Percentiles rank a stretch among this genome's conserved stretches.
Conservation (phyloP, 345 rosid genomes). For the Psidium guajava region DNA sequence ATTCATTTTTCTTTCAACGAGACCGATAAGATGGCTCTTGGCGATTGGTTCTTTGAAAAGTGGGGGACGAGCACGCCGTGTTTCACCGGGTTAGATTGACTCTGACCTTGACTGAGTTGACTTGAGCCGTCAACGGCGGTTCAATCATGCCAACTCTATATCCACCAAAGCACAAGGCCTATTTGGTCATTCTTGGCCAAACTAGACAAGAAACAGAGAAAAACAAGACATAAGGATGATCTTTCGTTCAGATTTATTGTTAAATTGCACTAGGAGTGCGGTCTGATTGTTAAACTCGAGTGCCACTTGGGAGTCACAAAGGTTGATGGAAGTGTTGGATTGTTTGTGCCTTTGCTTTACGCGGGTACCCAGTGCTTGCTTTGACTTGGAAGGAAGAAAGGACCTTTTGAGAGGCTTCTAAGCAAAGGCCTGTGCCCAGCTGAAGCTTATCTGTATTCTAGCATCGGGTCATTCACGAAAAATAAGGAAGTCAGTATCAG, state of each 20-base stretch:
- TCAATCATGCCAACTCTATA: background rate
- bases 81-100: background rate
- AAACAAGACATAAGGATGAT: background rate
- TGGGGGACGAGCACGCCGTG: background rate
- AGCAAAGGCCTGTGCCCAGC: conserved; percentile 8
- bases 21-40: background rate
- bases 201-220: background rate
- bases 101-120: background rate
- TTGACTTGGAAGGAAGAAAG: conserved; percentile 21
- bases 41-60: background rate
- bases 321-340: background rate
- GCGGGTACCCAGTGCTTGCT: conserved; percentile 12
- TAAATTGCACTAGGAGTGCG: background rate
- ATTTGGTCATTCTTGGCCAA: background rate
- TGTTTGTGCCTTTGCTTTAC: background rate
- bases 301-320: too few relatives aligned
- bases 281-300: background rate
- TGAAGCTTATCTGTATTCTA: background rate
- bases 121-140: background rate
- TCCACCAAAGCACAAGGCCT: background rate
- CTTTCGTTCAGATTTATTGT: background rate
- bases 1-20: background rate
- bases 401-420: conserved; percentile 20
- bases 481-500: background rate
- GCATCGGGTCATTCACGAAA: background rate